Evolutionary conservation across 1,284 basidiomycete genomes (phyloP).

Genomic region (Sporisorium scitamineum): DNA sequence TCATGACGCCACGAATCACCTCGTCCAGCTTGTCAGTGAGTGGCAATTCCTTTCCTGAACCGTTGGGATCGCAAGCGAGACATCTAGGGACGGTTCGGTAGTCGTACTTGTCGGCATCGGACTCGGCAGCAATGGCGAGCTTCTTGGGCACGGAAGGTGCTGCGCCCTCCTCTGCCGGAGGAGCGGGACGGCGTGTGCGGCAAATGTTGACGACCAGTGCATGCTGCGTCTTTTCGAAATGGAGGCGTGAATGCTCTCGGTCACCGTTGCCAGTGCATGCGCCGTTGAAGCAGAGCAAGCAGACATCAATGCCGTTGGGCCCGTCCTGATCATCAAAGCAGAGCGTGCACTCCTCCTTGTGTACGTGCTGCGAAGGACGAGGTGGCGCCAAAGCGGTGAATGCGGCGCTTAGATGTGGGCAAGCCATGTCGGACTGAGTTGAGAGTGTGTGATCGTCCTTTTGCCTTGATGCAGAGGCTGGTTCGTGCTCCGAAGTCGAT

Average conservation of each 20-base stretch:
- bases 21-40: conserved; percentile 69
- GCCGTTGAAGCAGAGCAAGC: conserved; percentile 92
- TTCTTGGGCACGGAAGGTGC: conserved; percentile 76
- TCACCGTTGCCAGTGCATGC: conserved; percentile 66
- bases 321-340: conserved; percentile 92
- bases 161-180: conserved; percentile 7
- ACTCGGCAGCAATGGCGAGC: conserved; percentile 84
- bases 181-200: conserved; percentile 74
- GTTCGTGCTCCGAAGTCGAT: conserved; percentile 17
- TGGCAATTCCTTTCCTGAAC: conserved; percentile 73
- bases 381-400: conserved; percentile 53
- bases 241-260: conserved; percentile 59
- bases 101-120: conserved; percentile 89
- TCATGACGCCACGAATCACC: conserved; percentile 81
- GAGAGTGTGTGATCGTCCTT: background rate
- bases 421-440: conserved; percentile 41
- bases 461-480: conserved; percentile 14
- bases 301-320: conserved; percentile 83
- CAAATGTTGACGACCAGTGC: conserved; percentile 83
- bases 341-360: conserved; percentile 91
- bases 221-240: conserved; percentile 75
- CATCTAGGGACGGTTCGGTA: conserved; percentile 79
- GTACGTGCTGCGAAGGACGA: conserved; percentile 70
- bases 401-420: conserved; percentile 57
- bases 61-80: conserved; percentile 73